Base-by-base conservation (phyloP, 2,329 filamentous ascomycete genomes). In the Magnaporthiopsis rhizophila region DNA sequence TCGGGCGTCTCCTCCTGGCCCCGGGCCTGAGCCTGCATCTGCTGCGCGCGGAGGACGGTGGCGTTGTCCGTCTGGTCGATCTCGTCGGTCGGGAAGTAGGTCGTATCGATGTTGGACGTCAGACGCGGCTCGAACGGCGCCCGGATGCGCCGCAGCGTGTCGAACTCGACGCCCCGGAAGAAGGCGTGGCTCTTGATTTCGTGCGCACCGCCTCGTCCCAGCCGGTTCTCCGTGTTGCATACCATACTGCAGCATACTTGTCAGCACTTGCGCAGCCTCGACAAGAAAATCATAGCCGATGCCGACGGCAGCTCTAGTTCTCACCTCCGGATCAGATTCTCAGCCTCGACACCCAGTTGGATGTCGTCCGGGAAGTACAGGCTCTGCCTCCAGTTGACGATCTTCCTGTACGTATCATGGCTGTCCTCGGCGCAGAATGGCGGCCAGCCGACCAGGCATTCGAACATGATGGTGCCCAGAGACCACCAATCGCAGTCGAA, bases 401-500 rank as follows among this genome's bases (percentile, higher is more conserved):
- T 99, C 84, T 99, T 99, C 69, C 94, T 89, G 79, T 99, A 99
- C 1, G 95, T 98, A 76, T 98, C 95, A 74, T 96, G 94, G 66
- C 92, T 91, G 74, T 98, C 94, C 76, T 99, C 95, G 26, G 95
- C 94, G 76, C 95, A 99, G 85, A 99, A 99, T 36, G 95, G 95
- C 64, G 95, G 95, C 95, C 95, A 99, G 71, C 95, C 95, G 67
- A 99, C 92, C 69, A 99, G 83, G 77, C 95, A 99, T 78, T 99
- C 95, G 72, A 98, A 99, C 95, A 99, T 98, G 79, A 99, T 99
- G 59, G 95, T 97, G 63, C 95, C 95, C 62, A 99, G 85, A 28
- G 91, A 96, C 95, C 95, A 99, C 95, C 95, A 99, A 81, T 99
- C 95, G 75, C 95, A 99, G 74, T 96, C 89, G 72, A 94, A 97